Base-by-base conservation (phyloP, 2,329 filamentous ascomycete genomes). In the Westerdykella aurantiaca region DNA sequence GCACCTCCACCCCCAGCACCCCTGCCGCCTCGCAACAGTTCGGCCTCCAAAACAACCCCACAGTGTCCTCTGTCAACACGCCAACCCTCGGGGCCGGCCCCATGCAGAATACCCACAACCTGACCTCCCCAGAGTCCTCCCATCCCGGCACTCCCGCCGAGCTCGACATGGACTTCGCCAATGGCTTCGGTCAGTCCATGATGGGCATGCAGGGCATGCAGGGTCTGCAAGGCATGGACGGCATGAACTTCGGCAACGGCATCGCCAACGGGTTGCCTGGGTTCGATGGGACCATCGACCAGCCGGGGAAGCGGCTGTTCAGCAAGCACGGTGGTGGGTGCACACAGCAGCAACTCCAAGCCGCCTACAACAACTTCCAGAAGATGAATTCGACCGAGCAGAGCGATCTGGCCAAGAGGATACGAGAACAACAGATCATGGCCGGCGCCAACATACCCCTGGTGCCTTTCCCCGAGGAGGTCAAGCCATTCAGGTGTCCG, bases 401-500 rank as follows among this genome's bases (percentile, higher is more conserved):
- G 55, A 87, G 83, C 53, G 85, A 91, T 53, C 78, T 89, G 46
- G 86, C 81, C 38, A 76, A 79, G 58, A 75, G 77, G 25, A 77
- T 85, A 41, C 75, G 79, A 35, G 79, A 83, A 57, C 80, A 83
- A 54, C 81, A 83, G 55, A 71, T 83, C 49, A 70, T 81, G 51
- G 78, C 78, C 25, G 69, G 70, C 18, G 69, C 69, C 18, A 67
- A 63, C 51, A 67, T 71, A 17, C 54, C 63, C 12, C 62, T 63
- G 33, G 59, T 62, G 46, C 61, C 68, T 55, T 61, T 70, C 69
- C 62, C 85, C 13, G 91, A 97, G 64, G 91, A 98, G 65, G 88
- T 94, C 60, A 98, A 97, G 71, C 93, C 93, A 0, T 98, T 95
- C 76, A 87, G 90, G 66, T 98, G 93, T 61, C 93, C 93, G 1